These are phyloP conservation scores for Colletotrichum simmondsii DNA, from an alignment of 2,329 filamentous ascomycete species.

Conservation along the genomic window DNA sequence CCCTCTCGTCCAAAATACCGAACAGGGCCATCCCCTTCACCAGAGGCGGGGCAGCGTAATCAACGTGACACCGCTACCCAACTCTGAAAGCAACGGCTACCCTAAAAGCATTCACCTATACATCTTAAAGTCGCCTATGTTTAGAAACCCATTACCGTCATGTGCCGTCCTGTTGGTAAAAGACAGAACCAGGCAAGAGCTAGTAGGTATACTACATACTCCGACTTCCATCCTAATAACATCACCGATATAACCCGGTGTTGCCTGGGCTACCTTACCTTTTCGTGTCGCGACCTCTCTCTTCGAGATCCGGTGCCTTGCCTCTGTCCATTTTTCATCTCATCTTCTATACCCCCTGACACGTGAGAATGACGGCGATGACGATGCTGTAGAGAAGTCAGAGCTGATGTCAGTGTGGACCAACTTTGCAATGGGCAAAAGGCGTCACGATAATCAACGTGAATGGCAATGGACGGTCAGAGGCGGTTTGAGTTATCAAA, in stretches of 20 bases:
- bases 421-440: not conserved
- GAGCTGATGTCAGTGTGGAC: not conserved
- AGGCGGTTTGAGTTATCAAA: conserved; percentile 23
- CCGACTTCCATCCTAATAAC: not conserved
- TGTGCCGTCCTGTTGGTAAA: not conserved
- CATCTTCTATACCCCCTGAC: conserved; percentile 12
- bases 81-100: conserved; percentile 17
- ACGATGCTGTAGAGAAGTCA: conserved; percentile 12
- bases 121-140: conserved; percentile 2
- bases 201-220: not conserved
- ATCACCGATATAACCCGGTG: not conserved
- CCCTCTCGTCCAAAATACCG: not conserved
- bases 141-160: conserved; percentile 10
- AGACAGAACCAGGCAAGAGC: not conserved
- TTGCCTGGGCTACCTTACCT: conserved; percentile 22
- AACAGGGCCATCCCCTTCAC: conserved; percentile 26
- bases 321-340: not conserved
- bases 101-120: not conserved
- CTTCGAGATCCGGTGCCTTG: conserved; percentile 12
- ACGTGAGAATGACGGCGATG: conserved; percentile 17
- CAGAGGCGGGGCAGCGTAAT: conserved; percentile 23
- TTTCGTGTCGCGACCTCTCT: not conserved
- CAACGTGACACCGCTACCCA: conserved; percentile 21
- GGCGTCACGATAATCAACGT: too few relatives aligned
- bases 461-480: not conserved